Percentiles rank a stretch among this genome's conserved stretches.
Evolutionary conservation across 2,329 filamentous ascomycete genomes (phyloP).

Genomic region (Arachnopeziza araneosa): DNA sequence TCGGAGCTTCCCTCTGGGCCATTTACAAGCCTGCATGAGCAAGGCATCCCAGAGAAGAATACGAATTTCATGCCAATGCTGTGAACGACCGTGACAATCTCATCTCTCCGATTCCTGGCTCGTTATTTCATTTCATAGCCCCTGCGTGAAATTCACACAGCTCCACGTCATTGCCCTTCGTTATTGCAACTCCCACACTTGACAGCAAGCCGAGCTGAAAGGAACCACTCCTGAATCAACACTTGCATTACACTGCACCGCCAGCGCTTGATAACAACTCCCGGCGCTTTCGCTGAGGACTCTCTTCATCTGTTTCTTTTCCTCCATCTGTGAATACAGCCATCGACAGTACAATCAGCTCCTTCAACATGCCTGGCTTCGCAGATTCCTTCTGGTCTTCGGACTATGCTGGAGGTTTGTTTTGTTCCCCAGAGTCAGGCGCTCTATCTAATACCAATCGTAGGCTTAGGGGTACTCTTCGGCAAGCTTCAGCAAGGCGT

Average conservation of each 20-base stretch:
- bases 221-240: not conserved
- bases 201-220: not conserved
- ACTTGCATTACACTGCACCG: not conserved
- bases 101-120: not conserved
- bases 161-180: not conserved
- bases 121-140: not conserved
- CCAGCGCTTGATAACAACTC: not conserved
- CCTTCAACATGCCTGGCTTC: conserved; percentile 67
- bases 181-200: not conserved
- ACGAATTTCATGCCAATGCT: conserved; percentile 3
- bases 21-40: not conserved
- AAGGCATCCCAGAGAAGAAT: not conserved
- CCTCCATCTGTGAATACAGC: not conserved
- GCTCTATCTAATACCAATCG: conserved; percentile 7
- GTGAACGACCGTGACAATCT: not conserved
- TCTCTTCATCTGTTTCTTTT: not conserved
- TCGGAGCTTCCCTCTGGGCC: not conserved
- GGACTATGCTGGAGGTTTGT: conserved; percentile 86
- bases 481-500: conserved; percentile 95
- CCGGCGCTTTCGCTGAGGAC: not conserved
- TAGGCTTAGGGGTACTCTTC: conserved; percentile 86
- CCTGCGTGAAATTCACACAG: not conserved
- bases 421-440: not conserved
- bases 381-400: conserved; percentile 96
- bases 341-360: conserved; percentile 29